Base-by-base conservation (phyloP, 306 rosid species). In the Trichosanthes truncata region DNA sequence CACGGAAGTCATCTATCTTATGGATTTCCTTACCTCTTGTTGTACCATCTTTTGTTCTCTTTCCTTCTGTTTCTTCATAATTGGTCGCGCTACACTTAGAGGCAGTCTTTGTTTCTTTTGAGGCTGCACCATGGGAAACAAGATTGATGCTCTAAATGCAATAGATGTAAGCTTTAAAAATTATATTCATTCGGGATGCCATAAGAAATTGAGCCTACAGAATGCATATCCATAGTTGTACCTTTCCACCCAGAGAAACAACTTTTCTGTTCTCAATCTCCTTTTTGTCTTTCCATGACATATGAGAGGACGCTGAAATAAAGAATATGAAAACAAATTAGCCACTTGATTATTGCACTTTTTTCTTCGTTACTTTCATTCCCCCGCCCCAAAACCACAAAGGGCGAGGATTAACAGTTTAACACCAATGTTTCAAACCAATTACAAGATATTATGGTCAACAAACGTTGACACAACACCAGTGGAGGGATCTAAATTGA, bases 201-300 rank as follows among this genome's bases (percentile, higher is more conserved):
- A 35, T 31, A 51, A 36, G 9, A 29, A 69, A n/a, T 20, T 35
- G 18, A n/a, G 61, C 72, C 61, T 77, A 45, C 51, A 86, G 76
- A 46, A 83, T 29, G 63, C 17, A 33, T 67, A 79, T 57, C 41
- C 69, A 63, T 31, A 81, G 33, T 38, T 85, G 72, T 84, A 92
- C 97, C 94, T 94, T 94, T 69, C 97, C 96, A 57, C 98, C 97
- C 45, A 92, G 90, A 73, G 94, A 86, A 79, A 91, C 85, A n/a
- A 90, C 82, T 80, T 86, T 94, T 76, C 26, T 84, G 81, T 89
- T 82, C 86, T 94, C 97, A 55, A 85, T 77, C 80, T 85, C 89
- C 81, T 94, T 94, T 74, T 87, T 87, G 78, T 92, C 94, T 80
- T 87, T 94, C 97, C 98, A 94, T 71, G 95, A 40, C 96, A 92